Evolutionary conservation across 2,329 filamentous ascomycete genomes (phyloP), one percentile per base, ranked within the genome.

Genomic region (Parasarocladium wereldwijsianum): DNA sequence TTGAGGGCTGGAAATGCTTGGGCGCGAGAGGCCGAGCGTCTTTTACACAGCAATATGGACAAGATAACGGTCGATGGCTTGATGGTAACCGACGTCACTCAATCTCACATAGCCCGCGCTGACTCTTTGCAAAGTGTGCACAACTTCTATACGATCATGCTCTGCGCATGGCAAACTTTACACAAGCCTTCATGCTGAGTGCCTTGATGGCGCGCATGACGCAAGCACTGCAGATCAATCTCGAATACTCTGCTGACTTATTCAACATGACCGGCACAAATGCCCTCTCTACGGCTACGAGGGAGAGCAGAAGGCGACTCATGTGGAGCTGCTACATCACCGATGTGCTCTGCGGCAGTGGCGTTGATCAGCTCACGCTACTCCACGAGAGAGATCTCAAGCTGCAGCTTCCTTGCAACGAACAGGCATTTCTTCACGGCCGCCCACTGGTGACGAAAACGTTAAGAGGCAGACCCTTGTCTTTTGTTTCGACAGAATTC

Each of bases 321-420:
- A 57, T 57, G 54, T 57, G 54, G 54, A 52, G 54, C 7, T 57
- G 53, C 35, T 57, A 57, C 28, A 50, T 55, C 10, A 43, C 57
- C 13, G 54, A 57, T 34, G 52, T 53, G 3, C 55, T 52, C 50
- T 50, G 52, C 2, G 51, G 53, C 15, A 54, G 48, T 28, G 53
- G 53, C 26, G 47, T 50, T 20, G 53, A 57, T 31, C 52, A 55
- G 33, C 36, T 56, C 11, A 55, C 52, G 1, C 42, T 56, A 14
- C 43, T 56, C 9, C 52, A 50, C 6, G 53, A 56, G 31, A 50
- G 45, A 32, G 53, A 57, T 27, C 55, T 57, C 40, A 56, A 56
- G 36, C 54, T 57, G 14, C 53, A 57, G 34, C 42, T 57, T 24
- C 53, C 53, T 4, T 49, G 43, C 36, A 57, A 57, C 38, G 53